phyloP scores from a whole-genome alignment of 768 basidiomycete genomes.

The Leccinellum luteum region DNA sequence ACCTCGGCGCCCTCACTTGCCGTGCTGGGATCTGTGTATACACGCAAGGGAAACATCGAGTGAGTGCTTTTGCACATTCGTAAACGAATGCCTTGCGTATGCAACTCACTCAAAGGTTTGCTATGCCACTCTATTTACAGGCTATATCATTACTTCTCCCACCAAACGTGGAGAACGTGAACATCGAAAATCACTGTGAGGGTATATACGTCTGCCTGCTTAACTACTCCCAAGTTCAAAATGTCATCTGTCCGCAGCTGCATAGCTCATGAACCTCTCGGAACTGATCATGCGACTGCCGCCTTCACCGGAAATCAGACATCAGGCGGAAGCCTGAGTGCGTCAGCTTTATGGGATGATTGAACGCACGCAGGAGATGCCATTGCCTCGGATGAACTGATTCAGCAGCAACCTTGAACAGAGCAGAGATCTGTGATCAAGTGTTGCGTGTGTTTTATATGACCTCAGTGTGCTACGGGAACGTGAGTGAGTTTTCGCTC shows the following conservation, averaged over 20 bases:
- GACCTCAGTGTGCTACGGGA: constrained; percentile 59
- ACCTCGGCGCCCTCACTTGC: constrained; percentile 67
- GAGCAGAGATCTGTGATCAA: constrained; percentile 46
- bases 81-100: not conserved
- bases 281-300: constrained; percentile 38
- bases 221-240: not conserved
- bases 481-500: constrained; percentile 16
- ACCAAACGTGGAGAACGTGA: constrained; percentile 26
- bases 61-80: constrained; percentile 3
- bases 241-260: constrained; percentile 29
- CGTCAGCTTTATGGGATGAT: constrained; percentile 43
- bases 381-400: constrained; percentile 21
- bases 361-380: constrained; percentile 22
- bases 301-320: constrained; percentile 35
- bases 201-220: constrained; percentile 35
- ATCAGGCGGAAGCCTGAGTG: constrained; percentile 61
- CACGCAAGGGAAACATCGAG: constrained; percentile 50
- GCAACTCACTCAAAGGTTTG: constrained; percentile 46
- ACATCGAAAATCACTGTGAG: constrained; percentile 54
- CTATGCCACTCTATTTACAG: constrained; percentile 63
- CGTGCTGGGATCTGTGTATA: constrained; percentile 62
- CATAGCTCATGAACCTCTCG: constrained; percentile 49
- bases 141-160: constrained; percentile 62
- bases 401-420: constrained; percentile 22
- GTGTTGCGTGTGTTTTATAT: constrained; percentile 55